Percentiles rank a stretch among this genome's conserved stretches.
Conservation (phyloP, 768 basidiomycete genomes). For the Auriculariales sp. region DNA sequence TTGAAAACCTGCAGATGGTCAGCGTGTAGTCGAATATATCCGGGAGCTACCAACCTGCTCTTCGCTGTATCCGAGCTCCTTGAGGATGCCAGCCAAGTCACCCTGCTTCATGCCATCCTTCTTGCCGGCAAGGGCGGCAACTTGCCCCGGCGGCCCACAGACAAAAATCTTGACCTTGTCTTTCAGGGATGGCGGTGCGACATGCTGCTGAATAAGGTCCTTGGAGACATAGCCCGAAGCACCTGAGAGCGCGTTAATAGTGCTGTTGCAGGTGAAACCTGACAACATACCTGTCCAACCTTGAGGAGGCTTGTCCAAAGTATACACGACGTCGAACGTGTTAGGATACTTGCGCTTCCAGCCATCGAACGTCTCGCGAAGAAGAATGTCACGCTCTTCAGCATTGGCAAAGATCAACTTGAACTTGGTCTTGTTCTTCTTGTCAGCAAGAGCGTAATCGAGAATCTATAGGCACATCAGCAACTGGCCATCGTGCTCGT, state of each 20-base stretch:
- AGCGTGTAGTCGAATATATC: not conserved
- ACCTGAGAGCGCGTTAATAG: conserved; percentile 21
- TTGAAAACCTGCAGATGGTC: not conserved
- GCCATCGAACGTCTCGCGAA: conserved; percentile 61
- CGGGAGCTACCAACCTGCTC: conserved; percentile 46
- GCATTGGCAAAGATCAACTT: conserved; percentile 86
- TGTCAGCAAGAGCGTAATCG: conserved; percentile 54
- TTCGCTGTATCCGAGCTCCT: conserved; percentile 71
- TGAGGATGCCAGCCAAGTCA: conserved; percentile 64
- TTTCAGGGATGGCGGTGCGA: conserved; percentile 44
- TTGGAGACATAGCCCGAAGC: conserved; percentile 59
- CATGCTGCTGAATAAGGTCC: conserved; percentile 59
- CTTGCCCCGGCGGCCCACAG: conserved; percentile 83
- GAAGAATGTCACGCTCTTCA: conserved; percentile 78
- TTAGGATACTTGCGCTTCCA: conserved; percentile 54
- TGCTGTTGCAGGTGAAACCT: not conserved
- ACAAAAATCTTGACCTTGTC: conserved; percentile 83
- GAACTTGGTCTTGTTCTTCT: conserved; percentile 84
- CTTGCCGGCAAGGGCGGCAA: conserved; percentile 76
- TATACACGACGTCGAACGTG: conserved; percentile 70
- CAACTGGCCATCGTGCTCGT: not conserved
- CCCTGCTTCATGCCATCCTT: conserved; percentile 87
- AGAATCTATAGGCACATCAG: conserved; percentile 26
- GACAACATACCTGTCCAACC: conserved; percentile 36
- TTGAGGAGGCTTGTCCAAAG: conserved; percentile 64